Evolutionary conservation across 1,284 basidiomycete genomes (phyloP).

Genomic region (Leccinum idahoense): DNA sequence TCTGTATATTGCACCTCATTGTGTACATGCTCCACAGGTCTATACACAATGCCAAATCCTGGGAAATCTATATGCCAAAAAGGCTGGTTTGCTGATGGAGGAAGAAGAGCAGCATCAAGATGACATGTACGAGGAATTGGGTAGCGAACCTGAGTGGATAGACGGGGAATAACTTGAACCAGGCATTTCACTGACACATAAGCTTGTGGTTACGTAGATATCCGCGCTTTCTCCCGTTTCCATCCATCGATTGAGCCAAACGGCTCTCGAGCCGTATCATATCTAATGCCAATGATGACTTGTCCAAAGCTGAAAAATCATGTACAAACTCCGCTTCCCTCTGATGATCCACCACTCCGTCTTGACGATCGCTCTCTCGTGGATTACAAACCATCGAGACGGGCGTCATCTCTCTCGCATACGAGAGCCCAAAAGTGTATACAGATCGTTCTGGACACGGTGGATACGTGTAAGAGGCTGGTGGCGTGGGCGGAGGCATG

Average conservation of each 20-base stretch:
- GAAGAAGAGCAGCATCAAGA: background rate
- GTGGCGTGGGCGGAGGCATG: constrained; percentile 23
- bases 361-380: constrained; percentile 61
- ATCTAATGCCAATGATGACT: too few relatives aligned
- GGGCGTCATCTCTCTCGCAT: constrained; percentile 69
- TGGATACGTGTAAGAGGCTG: constrained; percentile 36
- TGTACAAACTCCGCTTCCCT: constrained; percentile 62
- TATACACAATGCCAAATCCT: too few relatives aligned
- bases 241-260: too few relatives aligned
- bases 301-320: constrained; percentile 70
- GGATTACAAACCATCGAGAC: constrained; percentile 68
- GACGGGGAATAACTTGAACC: background rate
- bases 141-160: background rate
- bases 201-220: too few relatives aligned
- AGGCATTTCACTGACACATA: too few relatives aligned
- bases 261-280: too few relatives aligned
- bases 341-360: constrained; percentile 47
- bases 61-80: too few relatives aligned
- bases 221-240: too few relatives aligned
- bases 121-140: background rate
- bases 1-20: too few relatives aligned
- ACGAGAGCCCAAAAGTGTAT: constrained; percentile 69
- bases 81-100: too few relatives aligned
- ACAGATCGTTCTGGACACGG: constrained; percentile 58
- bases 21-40: too few relatives aligned